A percentile compares a stretch with the other conserved stretches of the same genome.
These are phyloP conservation scores for Neurospora sp. DNA, from an alignment of 495 filamentous ascomycete species.

Conservation along the genomic window DNA sequence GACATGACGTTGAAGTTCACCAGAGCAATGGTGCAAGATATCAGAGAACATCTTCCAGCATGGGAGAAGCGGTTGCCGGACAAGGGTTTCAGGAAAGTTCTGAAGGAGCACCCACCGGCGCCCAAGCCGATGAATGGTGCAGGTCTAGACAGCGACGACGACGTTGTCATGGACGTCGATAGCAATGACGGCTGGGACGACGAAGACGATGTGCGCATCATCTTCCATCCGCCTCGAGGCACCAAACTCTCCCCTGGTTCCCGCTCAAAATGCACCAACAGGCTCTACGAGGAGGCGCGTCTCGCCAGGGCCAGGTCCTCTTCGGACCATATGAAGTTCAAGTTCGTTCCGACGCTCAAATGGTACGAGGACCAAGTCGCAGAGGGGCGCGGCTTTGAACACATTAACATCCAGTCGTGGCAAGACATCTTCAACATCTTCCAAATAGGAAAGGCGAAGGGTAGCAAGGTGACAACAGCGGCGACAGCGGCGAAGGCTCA, in stretches of 20 bases:
- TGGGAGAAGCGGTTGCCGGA: conserved; percentile 8
- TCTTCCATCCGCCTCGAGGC: conserved; percentile 33
- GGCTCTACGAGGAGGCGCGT: conserved; percentile 27
- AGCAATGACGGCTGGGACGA: neutral
- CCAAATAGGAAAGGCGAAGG: conserved; percentile 8
- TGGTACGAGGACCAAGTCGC: conserved; percentile 34
- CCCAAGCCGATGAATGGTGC: neutral
- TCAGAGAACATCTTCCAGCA: conserved; percentile 22
- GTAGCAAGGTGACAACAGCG: neutral
- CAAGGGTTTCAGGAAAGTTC: conserved; percentile 14
- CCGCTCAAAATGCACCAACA: conserved; percentile 27
- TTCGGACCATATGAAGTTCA: conserved; percentile 21
- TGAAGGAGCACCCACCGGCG: neutral
- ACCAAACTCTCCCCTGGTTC: conserved; percentile 4
- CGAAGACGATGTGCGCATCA: conserved; percentile 22
- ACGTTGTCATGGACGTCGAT: conserved; percentile 9
- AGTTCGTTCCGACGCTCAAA: conserved; percentile 28
- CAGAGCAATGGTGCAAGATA: conserved; percentile 10
- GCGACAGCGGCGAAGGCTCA: neutral
- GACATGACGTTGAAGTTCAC: conserved; percentile 19
- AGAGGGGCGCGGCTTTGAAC: conserved; percentile 30
- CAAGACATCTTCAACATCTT: conserved; percentile 21
- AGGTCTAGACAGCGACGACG: neutral
- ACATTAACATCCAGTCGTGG: conserved; percentile 29
- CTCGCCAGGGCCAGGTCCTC: conserved; percentile 12